Evolutionary conservation across 2,329 filamentous ascomycete genomes (phyloP).

Genomic region (Aspergillus awamori): DNA sequence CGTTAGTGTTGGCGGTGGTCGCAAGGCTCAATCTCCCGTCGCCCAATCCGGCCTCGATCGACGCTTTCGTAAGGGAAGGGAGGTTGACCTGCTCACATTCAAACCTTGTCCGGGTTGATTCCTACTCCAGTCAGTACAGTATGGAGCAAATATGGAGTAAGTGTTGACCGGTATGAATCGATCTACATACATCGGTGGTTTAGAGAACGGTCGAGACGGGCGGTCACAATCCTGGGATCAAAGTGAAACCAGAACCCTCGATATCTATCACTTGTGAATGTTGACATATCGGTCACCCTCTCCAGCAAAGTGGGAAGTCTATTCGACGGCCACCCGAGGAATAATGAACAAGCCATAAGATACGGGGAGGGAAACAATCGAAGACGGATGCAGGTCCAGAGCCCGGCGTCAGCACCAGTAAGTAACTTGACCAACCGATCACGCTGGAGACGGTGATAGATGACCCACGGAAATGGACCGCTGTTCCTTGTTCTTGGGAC

Average conservation of each 20-base stretch:
- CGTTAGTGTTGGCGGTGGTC: constrained; percentile 12
- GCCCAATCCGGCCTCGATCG: constrained; percentile 29
- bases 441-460: constrained; percentile 19
- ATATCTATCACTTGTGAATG: no score
- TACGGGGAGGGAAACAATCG: constrained; percentile 1
- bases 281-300: no score
- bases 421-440: constrained; percentile 18
- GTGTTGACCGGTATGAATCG: background rate
- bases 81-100: constrained; percentile 16
- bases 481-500: constrained; percentile 25
- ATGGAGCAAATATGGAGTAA: background rate
- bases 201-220: background rate
- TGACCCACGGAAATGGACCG: constrained; percentile 26
- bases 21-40: constrained; percentile 26
- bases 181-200: background rate
- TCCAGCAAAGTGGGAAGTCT: no score
- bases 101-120: constrained; percentile 12
- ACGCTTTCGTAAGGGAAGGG: constrained; percentile 18
- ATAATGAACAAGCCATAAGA: background rate
- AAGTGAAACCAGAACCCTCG: no score
- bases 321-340: background rate
- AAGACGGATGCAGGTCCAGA: constrained; percentile 12
- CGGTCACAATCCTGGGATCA: no score
- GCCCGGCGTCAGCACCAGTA: constrained; percentile 20
- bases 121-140: constrained; percentile 4